Evolutionary conservation across 768 basidiomycete genomes (phyloP).

Genomic region (Mycena vulgaris): DNA sequence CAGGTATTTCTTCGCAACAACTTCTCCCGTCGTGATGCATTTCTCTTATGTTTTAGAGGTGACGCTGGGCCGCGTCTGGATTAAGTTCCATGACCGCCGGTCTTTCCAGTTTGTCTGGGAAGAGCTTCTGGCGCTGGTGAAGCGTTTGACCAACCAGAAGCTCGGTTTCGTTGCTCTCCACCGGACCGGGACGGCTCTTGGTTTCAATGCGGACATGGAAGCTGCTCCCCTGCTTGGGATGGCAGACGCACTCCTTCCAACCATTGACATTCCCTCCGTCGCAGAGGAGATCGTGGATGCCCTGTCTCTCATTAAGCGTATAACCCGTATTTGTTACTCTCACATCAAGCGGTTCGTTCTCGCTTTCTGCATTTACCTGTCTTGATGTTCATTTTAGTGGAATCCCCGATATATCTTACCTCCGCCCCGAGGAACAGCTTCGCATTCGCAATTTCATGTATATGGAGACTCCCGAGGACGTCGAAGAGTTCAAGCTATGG

Average conservation of each 20-base stretch:
- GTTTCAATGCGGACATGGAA: constrained; percentile 26
- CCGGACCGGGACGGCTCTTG: constrained; percentile 10
- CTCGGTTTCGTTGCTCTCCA: too few relatives aligned
- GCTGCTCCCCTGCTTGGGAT: constrained; percentile 23
- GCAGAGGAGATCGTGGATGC: neutral
- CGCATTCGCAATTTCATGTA: too few relatives aligned
- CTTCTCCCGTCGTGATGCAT: neutral
- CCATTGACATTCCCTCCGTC: neutral
- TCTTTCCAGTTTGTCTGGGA: too few relatives aligned
- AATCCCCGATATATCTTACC: neutral
- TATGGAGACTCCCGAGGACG: constrained; percentile 18
- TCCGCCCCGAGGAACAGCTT: too few relatives aligned
- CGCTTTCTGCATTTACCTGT: neutral
- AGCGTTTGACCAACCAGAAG: too few relatives aligned
- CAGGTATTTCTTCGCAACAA: neutral
- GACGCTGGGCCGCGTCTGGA: too few relatives aligned
- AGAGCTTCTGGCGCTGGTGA: too few relatives aligned
- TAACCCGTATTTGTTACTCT: too few relatives aligned
- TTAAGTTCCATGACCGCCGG: too few relatives aligned
- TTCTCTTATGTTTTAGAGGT: too few relatives aligned
- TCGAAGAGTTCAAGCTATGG: constrained; percentile 16
- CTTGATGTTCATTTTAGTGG: constrained; percentile 6
- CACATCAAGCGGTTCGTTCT: constrained; percentile 14
- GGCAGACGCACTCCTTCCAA: constrained; percentile 8
- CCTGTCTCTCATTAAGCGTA: neutral